Evolutionary conservation across 2,329 filamentous ascomycete species (phyloP).

Genomic region (Chlorencoelia australis): DNA sequence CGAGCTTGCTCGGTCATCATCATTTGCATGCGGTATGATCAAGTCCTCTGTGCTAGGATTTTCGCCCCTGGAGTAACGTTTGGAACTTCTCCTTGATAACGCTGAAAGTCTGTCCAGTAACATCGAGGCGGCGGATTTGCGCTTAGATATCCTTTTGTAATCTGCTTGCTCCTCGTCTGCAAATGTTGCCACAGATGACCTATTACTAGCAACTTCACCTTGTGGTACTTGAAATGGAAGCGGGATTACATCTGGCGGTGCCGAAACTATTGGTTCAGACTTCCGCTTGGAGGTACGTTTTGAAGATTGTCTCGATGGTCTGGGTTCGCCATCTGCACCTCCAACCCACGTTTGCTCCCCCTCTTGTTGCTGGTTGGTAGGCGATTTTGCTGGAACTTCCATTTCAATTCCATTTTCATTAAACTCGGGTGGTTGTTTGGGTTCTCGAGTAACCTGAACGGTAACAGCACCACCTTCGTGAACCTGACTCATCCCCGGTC

Average conservation of each 20-base stretch:
- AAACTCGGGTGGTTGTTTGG: constrained; percentile 8
- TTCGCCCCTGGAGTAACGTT: constrained; percentile 18
- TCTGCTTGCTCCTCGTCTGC: constrained; percentile 51
- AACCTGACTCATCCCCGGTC: constrained; percentile 33
- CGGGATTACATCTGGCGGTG: constrained; percentile 48
- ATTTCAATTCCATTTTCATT: constrained; percentile 26
- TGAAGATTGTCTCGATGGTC: constrained; percentile 22
- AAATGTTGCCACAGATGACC: constrained; percentile 61
- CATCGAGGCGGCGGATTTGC: constrained; percentile 40
- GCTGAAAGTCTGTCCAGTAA: constrained; percentile 19
- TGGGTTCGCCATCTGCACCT: constrained; percentile 26
- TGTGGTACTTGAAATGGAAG: constrained; percentile 54
- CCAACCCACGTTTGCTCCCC: constrained; percentile 27
- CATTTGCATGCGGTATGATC: constrained; percentile 27
- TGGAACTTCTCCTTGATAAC: constrained; percentile 18
- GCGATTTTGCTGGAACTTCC: constrained; percentile 37
- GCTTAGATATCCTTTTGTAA: constrained; percentile 40
- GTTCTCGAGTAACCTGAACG: constrained; percentile 16
- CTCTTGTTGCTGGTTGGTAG: constrained; percentile 20
- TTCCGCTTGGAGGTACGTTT: constrained; percentile 20
- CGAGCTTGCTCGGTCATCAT: constrained; percentile 37
- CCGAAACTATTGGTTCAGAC: constrained; percentile 28
- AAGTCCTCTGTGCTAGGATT: constrained; percentile 34
- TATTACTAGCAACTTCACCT: constrained; percentile 36
- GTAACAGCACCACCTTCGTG: constrained; percentile 28